Evolutionary conservation across 139 green algal genomes (phyloP), one percentile per base, ranked within the genome.

Genomic region (Haematococcus sp.): DNA sequence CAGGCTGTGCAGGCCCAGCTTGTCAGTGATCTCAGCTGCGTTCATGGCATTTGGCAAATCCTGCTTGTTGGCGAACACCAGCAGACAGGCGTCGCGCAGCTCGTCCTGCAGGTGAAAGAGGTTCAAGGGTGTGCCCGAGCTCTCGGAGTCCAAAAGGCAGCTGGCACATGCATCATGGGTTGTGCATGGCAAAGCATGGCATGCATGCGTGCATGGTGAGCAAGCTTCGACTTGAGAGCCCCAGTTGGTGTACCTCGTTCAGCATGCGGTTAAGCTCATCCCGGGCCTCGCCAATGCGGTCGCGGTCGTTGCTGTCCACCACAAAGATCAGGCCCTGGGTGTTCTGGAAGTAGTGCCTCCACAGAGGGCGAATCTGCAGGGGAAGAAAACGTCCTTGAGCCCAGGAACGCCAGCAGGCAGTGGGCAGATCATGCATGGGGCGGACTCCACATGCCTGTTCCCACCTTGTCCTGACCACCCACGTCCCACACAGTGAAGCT

Each of bases 31-130:
- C 85, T 99, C 95, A 60, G 95, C 95, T n/a, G 94, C 93, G 74
- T 96, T 98, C 96, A 99, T 99, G 11, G 66, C 66, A 28, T 72
- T 72, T 22, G 66, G 66, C 66, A 72, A 52, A 16, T 99, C 95
- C 81, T 99, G 95, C 83, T 99, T 99, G 87, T 99, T 99, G 33
- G 96, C 96, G 84, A 98, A 99, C 3, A 99, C 91, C 33, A 99
- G 88, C 68, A 99, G 89, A 61, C 98, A 94, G 15, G 95, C 96
- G 46, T 98, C 93, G 73, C 95, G 93, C 76, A 98, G 89, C 85
- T 98, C 95, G 68, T 98, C 96, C 86, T 97, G 86, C 78, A 87
- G 23, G n/a, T 68, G 0, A 16, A 52, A 68, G 30, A 31, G 27
- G 40, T 22, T 34, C 3, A 30, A 19, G 55, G 9, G 23, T 32